phyloP scores from a whole-genome alignment of 2,329 filamentous ascomycete genomes.

The Microcyclosporella mali region DNA sequence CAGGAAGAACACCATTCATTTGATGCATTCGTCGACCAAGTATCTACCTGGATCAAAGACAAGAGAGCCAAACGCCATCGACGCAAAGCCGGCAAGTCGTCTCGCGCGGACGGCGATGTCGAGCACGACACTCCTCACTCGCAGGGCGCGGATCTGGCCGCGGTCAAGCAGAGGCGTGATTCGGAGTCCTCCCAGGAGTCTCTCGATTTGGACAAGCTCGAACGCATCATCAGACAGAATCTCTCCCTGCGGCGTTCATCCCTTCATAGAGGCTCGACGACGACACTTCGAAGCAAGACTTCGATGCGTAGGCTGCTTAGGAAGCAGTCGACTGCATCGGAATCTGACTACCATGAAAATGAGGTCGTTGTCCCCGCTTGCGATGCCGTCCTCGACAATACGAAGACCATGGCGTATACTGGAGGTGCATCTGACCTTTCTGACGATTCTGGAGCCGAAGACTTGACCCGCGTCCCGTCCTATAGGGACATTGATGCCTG shows the following conservation, averaged over 20 bases:
- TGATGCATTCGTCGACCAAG: conserved; percentile 49
- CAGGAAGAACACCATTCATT: conserved; percentile 13
- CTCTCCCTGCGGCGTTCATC: conserved; percentile 28
- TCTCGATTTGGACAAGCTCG: conserved; percentile 67
- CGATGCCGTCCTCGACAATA: conserved; percentile 80
- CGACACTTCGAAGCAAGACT: conserved; percentile 16
- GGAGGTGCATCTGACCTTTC: conserved; percentile 47
- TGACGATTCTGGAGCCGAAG: conserved; percentile 42
- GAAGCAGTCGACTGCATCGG: conserved; percentile 55
- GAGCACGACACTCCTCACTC: conserved; percentile 1
- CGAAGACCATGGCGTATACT: conserved; percentile 74
- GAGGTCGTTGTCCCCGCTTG: conserved; percentile 78
- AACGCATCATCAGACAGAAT: conserved; percentile 68
- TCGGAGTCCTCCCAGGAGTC: conserved; percentile 21
- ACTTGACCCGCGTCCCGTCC: conserved; percentile 23
- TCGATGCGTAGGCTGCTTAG: conserved; percentile 30
- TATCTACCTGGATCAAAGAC: conserved; percentile 75
- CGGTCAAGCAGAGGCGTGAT: conserved; percentile 8
- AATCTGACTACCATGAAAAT: conserved; percentile 78
- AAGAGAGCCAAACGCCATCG: conserved; percentile 64
- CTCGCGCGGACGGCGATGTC: conserved; percentile 4
- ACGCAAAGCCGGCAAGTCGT: conserved; percentile 29
- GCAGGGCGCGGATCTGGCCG: neutral
- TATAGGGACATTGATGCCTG: conserved; percentile 55
- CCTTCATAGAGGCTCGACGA: conserved; percentile 10